Evolutionary conservation across 257 asterid species (phyloP).

Genomic region (Salvia miltiorrhiza): DNA sequence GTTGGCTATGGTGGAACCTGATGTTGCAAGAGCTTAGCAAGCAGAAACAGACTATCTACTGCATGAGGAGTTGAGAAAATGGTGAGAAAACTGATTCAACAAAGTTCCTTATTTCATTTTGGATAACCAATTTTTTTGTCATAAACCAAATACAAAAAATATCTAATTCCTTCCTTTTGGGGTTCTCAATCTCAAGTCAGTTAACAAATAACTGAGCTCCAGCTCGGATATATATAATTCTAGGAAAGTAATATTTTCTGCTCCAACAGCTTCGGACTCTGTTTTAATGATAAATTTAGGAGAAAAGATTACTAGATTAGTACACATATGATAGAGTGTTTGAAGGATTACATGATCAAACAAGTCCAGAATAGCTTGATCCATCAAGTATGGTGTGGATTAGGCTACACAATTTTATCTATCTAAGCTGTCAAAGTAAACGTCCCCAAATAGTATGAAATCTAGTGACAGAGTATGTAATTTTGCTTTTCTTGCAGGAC

Average conservation of each 20-base stretch:
- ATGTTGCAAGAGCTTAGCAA: conserved; percentile 57
- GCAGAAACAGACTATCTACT: conserved; percentile 47
- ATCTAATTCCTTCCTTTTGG: no score
- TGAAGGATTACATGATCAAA: no score
- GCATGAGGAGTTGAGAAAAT: conserved; percentile 64
- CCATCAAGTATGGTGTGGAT: no score
- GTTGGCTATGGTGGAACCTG: conserved; percentile 45
- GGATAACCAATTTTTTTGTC: neutral
- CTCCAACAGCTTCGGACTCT: no score
- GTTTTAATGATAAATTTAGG: neutral
- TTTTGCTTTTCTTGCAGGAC: conserved; percentile 52
- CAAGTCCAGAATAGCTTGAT: no score
- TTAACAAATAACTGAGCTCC: neutral
- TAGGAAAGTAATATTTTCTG: no score
- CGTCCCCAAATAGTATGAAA: neutral
- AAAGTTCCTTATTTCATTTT: neutral
- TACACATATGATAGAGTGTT: no score
- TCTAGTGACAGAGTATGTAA: neutral
- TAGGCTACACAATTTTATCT: no score
- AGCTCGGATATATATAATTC: no score
- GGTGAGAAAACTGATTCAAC: conserved; percentile 36
- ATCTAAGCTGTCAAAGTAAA: no score
- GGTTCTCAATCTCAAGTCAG: no score
- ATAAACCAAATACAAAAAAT: neutral
- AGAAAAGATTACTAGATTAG: neutral